Percentiles rank a stretch among this genome's conserved stretches.
phyloP scores from a whole-genome alignment of 2,329 filamentous ascomycete species.

The Claviceps purpurea region DNA sequence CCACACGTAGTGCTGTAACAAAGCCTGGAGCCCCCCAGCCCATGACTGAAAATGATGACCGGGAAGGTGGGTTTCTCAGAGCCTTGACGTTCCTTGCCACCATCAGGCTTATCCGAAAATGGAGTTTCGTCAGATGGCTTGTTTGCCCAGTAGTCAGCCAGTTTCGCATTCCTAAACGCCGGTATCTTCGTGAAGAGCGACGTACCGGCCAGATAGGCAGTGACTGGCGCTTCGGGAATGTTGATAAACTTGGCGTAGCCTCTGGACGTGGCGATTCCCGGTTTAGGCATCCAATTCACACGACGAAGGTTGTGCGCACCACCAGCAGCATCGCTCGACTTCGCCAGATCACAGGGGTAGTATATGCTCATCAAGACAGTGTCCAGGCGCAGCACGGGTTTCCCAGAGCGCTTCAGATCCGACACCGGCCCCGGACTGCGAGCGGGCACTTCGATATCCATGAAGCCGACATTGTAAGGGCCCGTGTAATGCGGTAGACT shows the following conservation, averaged over 20 bases:
- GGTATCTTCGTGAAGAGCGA: slow-evolving; percentile 53
- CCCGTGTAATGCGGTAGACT: slow-evolving; percentile 48
- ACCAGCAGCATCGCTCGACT: slow-evolving; percentile 8
- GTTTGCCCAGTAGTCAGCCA: slow-evolving; percentile 41
- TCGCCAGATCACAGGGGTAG: slow-evolving; percentile 40
- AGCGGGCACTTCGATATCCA: slow-evolving; percentile 52
- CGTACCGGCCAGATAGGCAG: slow-evolving; percentile 41
- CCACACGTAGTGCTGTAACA: slow-evolving; percentile 50
- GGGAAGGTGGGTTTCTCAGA: slow-evolving; percentile 37
- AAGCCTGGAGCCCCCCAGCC: slow-evolving; percentile 48
- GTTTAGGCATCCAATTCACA: slow-evolving; percentile 49
- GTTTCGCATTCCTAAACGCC: slow-evolving; percentile 45
- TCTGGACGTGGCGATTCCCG: slow-evolving; percentile 39
- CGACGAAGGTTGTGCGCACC: slow-evolving; percentile 32
- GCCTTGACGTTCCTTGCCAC: slow-evolving; percentile 12
- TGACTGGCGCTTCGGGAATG: slow-evolving; percentile 32
- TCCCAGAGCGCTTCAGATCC: slow-evolving; percentile 24
- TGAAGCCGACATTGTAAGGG: slow-evolving; percentile 53
- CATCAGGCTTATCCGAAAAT: slow-evolving; percentile 15
- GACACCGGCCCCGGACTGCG: slow-evolving; percentile 26
- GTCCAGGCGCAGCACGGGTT: slow-evolving; percentile 27
- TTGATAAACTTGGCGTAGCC: slow-evolving; percentile 51
- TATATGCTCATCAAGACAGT: slow-evolving; percentile 54
- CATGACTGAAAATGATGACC: slow-evolving; percentile 53
- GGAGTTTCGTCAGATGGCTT: slow-evolving; percentile 21